A percentile compares a stretch with the other conserved stretches of the same genome.
Conservation (phyloP, 208 protist species). For the Acanthamoeba rhysodes region DNA sequence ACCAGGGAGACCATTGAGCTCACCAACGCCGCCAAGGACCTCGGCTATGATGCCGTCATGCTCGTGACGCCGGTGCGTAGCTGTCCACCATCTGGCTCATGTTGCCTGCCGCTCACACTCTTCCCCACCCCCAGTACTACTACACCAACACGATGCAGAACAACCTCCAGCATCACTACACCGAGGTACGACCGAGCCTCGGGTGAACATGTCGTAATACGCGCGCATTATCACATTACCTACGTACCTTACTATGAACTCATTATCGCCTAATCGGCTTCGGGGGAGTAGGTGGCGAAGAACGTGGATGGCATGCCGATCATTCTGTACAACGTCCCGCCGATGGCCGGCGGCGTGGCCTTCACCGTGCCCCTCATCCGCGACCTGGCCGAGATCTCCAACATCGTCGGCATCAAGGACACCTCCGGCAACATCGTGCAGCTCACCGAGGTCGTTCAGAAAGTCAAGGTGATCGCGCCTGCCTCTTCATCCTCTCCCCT, state of each 20-base stretch:
- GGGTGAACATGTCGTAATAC: no score
- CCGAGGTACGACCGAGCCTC: not conserved
- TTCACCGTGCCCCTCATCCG: conserved; percentile 33
- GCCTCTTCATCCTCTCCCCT: not conserved
- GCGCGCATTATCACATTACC: no score
- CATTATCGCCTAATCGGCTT: no score
- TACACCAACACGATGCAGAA: conserved; percentile 67
- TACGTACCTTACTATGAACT: no score
- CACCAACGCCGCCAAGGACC: conserved; percentile 21
- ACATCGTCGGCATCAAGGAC: conserved; percentile 75
- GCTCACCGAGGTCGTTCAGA: conserved; percentile 43
- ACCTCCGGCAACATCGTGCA: conserved; percentile 68
- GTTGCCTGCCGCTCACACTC: not conserved
- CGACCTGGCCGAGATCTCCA: conserved; percentile 25
- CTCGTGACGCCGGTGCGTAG: conserved; percentile 37
- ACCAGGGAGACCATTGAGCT: conserved; percentile 68
- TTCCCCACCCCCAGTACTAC: conserved; percentile 11
- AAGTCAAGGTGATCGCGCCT: conserved; percentile 30
- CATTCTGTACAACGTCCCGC: conserved; percentile 70
- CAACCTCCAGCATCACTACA: conserved; percentile 32
- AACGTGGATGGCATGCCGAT: conserved; percentile 13
- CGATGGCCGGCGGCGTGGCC: conserved; percentile 52
- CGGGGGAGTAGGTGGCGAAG: not conserved
- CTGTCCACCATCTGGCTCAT: not conserved
- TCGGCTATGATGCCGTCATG: conserved; percentile 52